Evolutionary conservation across 192 early-diverging fungal genomes (phyloP).

Genomic region (Mortierella hygrophila): DNA sequence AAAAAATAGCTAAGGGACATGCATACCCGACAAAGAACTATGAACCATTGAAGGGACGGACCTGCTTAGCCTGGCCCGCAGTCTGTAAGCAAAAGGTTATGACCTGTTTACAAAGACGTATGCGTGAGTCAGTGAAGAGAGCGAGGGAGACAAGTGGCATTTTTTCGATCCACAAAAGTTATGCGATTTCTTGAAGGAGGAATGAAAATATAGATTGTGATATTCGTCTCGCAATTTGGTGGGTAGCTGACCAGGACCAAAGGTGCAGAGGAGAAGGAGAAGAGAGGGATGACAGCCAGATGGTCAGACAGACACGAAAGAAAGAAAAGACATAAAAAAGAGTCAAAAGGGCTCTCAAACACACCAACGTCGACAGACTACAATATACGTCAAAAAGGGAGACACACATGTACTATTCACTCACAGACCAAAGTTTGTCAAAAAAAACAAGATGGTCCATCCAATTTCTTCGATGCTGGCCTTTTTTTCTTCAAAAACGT

Average conservation of each 20-base stretch:
- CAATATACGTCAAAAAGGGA: neutral
- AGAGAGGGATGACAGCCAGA: neutral
- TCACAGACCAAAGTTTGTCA: neutral
- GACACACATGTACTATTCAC: neutral
- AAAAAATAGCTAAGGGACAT: neutral
- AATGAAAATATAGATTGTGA: neutral
- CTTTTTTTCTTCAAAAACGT: no score
- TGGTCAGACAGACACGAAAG: neutral
- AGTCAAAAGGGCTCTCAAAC: slow-evolving; percentile 5
- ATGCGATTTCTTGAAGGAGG: neutral
- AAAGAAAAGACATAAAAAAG: neutral
- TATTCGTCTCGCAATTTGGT: neutral
- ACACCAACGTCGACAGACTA: neutral
- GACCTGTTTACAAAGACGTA: no score
- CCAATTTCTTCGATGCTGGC: no score
- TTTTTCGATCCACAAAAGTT: neutral
- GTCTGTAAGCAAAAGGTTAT: no score
- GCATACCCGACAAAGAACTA: neutral
- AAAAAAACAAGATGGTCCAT: no score
- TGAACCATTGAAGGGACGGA: neutral
- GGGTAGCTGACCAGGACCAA: neutral
- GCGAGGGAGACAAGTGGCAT: neutral
- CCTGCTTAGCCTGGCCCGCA: neutral
- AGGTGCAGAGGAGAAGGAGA: neutral
- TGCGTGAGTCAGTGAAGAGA: neutral